A percentile compares a stretch with the other conserved stretches of the same genome.
Conservation (phyloP, 2,329 filamentous ascomycete genomes). For the Hymenoscyphus infarciens region DNA sequence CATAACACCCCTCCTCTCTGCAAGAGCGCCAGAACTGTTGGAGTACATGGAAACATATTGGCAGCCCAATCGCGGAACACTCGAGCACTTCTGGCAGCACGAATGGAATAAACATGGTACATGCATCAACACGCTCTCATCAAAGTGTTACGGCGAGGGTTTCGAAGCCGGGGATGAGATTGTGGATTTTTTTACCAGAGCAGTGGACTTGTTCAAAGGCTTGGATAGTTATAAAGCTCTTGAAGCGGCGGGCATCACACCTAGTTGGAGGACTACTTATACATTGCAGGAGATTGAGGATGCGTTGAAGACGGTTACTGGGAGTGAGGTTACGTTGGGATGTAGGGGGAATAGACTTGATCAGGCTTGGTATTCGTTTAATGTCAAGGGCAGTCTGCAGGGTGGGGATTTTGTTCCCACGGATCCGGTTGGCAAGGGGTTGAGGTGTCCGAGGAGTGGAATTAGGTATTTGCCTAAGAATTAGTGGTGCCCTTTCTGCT, state of each 20-base stretch:
- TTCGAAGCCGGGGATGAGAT: constrained; percentile 47
- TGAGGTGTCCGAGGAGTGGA: constrained; percentile 13
- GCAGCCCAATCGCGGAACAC: constrained; percentile 61
- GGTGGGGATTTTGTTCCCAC: constrained; percentile 15
- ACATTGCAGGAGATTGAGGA: constrained; percentile 39
- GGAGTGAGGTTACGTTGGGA: constrained; percentile 44
- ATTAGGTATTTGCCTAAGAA: constrained; percentile 13
- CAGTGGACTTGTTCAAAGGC: constrained; percentile 62
- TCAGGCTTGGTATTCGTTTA: constrained; percentile 45
- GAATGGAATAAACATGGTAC: constrained; percentile 73
- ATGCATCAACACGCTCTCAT: constrained; percentile 66
- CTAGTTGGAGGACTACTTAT: constrained; percentile 40
- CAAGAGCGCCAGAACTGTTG: constrained; percentile 45
- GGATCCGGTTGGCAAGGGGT: constrained; percentile 16
- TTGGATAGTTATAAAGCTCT: constrained; percentile 45
- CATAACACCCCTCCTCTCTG: constrained; percentile 50
- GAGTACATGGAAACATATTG: constrained; percentile 66
- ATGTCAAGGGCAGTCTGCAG: constrained; percentile 17
- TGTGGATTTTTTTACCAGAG: constrained; percentile 63
- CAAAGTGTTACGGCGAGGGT: constrained; percentile 54
- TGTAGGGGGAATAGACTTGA: constrained; percentile 45
- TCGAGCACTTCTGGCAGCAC: constrained; percentile 65
- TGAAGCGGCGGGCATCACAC: constrained; percentile 51
- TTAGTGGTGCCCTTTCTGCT: not conserved
- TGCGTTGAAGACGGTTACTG: constrained; percentile 43